Percentiles rank a stretch among this genome's conserved stretches.
phyloP scores from a whole-genome alignment of 2,329 filamentous ascomycete species.

The Amauroascus niger region DNA sequence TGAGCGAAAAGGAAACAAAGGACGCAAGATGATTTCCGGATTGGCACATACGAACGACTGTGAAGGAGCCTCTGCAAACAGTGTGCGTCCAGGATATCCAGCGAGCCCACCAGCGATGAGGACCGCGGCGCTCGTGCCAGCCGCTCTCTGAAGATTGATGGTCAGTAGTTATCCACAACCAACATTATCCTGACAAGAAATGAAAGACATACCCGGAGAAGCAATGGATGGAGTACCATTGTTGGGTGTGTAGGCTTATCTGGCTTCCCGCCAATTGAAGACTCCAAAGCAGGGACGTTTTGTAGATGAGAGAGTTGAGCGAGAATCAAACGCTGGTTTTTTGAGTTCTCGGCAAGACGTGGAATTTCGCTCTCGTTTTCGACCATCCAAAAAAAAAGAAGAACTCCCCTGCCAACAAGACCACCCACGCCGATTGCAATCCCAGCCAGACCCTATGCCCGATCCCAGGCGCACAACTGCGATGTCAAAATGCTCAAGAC shows the following conservation, averaged over 20 bases:
- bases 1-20: background rate
- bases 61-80: slow-evolving; percentile 35
- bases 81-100: slow-evolving; percentile 34
- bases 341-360: slow-evolving; percentile 13
- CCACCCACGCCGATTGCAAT: background rate
- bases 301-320: slow-evolving; percentile 9
- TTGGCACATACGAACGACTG: slow-evolving; percentile 27
- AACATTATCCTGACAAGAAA: background rate
- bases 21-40: too few species aligned
- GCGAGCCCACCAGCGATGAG: slow-evolving; percentile 34
- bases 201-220: slow-evolving; percentile 32
- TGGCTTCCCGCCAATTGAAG: slow-evolving; percentile 23
- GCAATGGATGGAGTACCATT: slow-evolving; percentile 36
- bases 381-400: background rate
- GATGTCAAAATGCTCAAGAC: slow-evolving; percentile 24
- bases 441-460: background rate
- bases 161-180: slow-evolving; percentile 1
- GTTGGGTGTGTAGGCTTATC: slow-evolving; percentile 19
- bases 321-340: slow-evolving; percentile 5
- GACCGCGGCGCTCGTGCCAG: slow-evolving; percentile 34
- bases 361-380: slow-evolving; percentile 4
- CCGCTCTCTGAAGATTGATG: slow-evolving; percentile 27
- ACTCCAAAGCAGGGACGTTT: slow-evolving; percentile 12
- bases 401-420: background rate
- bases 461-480: background rate